Base-by-base conservation (phyloP, 2,329 filamentous ascomycete genomes). In the Ophiostoma sp. region DNA sequence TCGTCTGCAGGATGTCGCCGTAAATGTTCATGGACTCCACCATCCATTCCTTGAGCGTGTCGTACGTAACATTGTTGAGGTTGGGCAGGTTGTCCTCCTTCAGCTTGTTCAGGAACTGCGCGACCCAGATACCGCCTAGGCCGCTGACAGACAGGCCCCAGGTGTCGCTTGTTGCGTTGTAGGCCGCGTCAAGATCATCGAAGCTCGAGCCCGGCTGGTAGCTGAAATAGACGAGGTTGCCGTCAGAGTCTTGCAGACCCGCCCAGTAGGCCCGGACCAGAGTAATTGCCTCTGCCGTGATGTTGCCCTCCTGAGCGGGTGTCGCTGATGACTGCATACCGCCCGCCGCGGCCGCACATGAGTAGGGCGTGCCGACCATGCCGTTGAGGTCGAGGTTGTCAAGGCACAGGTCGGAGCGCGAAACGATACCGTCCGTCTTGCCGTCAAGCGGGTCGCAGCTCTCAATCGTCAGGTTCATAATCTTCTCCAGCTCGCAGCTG, bases 11-110 rank as follows among this genome's bases (percentile, higher is more conserved):
- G 22, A 82, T 84, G 77, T 87, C 84, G 69, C 81, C 76, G 78
- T 86, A 88, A 71, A 81, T 82, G 66, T 84, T 80, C 83, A 84
- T 83, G 11, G 84, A 86, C 11, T 80, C 79, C 6, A 81, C 78
- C 81, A 89, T 88, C 84, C 85, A 88, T 31, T 68, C 66, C 9
- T 73, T 81, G 22, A 89, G 80, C 0, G 83, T 87, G 76, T 89
- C 86, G 76, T 86, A 87, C 17, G 86, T 88, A 59, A 88, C 83
- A 64, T 80, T 79, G 64, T 83, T 78, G 17, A 87, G 78, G 55
- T 63, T 50, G 31, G 15, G 3, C 52, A 71, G 28, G 55, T 61
- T 61, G 33, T 42, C 55, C 5, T 45, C 57, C 12, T 36, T 36
- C 33, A 55, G 7, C 48, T 55, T 33, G 48, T 55, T 48, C 7